phyloP scores from a whole-genome alignment of 1,284 basidiomycete species.

The Anthracocystis setariae region DNA sequence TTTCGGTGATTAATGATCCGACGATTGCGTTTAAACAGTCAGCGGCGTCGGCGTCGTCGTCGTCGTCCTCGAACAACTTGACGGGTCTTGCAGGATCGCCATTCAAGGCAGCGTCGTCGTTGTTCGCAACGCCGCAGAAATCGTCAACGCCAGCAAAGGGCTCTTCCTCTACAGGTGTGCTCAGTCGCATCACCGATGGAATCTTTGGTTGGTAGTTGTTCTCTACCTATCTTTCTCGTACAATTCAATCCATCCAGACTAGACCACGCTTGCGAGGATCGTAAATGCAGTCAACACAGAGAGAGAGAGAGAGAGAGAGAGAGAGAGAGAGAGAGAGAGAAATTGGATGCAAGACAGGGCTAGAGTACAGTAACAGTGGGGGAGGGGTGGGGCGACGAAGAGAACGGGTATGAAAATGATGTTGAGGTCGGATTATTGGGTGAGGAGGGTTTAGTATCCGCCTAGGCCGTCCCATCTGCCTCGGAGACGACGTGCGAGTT shows the following conservation, averaged over 20 bases:
- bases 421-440: too few relatives aligned
- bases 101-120: constrained; percentile 46
- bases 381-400: not conserved
- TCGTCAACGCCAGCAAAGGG: constrained; percentile 12
- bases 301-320: not conserved
- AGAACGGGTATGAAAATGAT: not conserved
- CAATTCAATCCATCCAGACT: too few relatives aligned
- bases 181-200: constrained; percentile 56
- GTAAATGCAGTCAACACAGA: too few relatives aligned
- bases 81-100: constrained; percentile 30
- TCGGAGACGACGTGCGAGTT: constrained; percentile 64
- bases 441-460: too few relatives aligned
- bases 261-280: too few relatives aligned
- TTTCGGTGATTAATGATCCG: constrained; percentile 47
- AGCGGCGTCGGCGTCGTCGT: too few relatives aligned
- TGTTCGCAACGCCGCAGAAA: constrained; percentile 30
- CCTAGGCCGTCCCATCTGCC: constrained; percentile 67
- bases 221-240: not conserved
- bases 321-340: not conserved
- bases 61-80: constrained; percentile 26
- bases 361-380: not conserved
- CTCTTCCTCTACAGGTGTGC: too few relatives aligned
- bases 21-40: constrained; percentile 37
- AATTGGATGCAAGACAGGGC: not conserved
- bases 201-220: constrained; percentile 58